Evolutionary conservation across 257 asterid genomes (phyloP), one percentile per base, ranked within the genome.

Genomic region (Osmanthus fragrans): DNA sequence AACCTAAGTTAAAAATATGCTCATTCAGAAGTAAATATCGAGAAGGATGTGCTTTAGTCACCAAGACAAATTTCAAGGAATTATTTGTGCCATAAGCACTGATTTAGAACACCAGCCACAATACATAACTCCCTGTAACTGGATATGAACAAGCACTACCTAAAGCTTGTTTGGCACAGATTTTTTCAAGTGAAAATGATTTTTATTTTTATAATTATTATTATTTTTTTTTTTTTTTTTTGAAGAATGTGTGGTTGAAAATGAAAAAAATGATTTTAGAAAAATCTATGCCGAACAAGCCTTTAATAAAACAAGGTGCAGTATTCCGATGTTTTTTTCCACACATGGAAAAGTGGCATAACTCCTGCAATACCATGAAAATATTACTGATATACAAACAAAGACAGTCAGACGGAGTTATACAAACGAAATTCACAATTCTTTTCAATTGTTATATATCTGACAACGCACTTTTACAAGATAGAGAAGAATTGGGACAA

Each of bases 21-120:
- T 56, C 70, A 70, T 64, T 70, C 23, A 60, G 71, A 70, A 51
- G 75, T 70, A 60, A 47, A 27, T 64, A 37, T 60, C 21, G 6
- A 13, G 54, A 25, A 74, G 75, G 68, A 25, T 29, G 67, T 25
- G 49, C 16, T 40, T 71, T 65, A 37, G 67, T 54, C 60, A 42
- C 37, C 58, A 49, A 45, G 7, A 71, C 30, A 25, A 37, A 67
- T 36, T 21, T 79, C 51, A 40, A 42, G 65, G 39, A 45, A 30
- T 70, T 36, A 56, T 40, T 54, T 11, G 45, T 39, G 21, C 65
- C 37, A 63, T 64, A 63, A 72, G 51, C 33, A 72, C 73, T 60
- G 42, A 71, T 27, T 60, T 40, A 32, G 18, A 60, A 23, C 5
- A 42, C 19, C 49, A 72, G 56, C 76, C 16, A 63, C 10, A 47